Evolutionary conservation across 108 stramenopile species (phyloP).

Genomic region (Skeletonema grethae): DNA sequence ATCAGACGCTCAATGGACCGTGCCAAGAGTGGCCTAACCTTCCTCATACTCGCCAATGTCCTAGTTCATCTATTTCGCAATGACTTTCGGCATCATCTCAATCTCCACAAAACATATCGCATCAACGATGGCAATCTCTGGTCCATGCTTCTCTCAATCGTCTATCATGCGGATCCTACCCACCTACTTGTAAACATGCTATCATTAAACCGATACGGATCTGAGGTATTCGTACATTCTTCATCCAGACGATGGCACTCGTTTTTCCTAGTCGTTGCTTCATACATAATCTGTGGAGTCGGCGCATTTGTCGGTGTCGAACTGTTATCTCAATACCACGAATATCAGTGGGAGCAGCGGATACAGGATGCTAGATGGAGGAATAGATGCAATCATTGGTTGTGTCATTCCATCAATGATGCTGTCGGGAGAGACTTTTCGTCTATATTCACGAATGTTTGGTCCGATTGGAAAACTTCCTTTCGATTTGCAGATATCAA

Average conservation of each 20-base stretch:
- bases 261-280: constrained; percentile 13
- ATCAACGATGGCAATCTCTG: constrained; percentile 32
- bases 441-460: constrained; percentile 35
- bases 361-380: constrained; percentile 18
- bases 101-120: constrained; percentile 26
- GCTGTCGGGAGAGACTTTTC: constrained; percentile 27
- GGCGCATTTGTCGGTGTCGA: constrained; percentile 30
- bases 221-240: constrained; percentile 29
- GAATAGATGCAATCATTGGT: constrained; percentile 29
- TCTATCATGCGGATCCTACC: constrained; percentile 36
- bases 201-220: constrained; percentile 30
- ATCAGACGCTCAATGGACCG: constrained; percentile 4
- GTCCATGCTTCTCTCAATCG: constrained; percentile 41
- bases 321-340: constrained; percentile 27
- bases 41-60: constrained; percentile 34
- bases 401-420: constrained; percentile 34
- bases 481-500: constrained; percentile 30
- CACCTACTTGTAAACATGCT: constrained; percentile 44
- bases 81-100: constrained; percentile 26
- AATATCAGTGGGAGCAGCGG: constrained; percentile 30
- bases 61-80: constrained; percentile 19
- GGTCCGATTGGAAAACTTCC: constrained; percentile 24
- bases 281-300: constrained; percentile 27
- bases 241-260: constrained; percentile 30
- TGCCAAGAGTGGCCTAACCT: constrained; percentile 24